These are phyloP conservation scores for Capillidium rhysosporum DNA, from an alignment of 371 early-diverging fungal species.

Conservation along the genomic window DNA sequence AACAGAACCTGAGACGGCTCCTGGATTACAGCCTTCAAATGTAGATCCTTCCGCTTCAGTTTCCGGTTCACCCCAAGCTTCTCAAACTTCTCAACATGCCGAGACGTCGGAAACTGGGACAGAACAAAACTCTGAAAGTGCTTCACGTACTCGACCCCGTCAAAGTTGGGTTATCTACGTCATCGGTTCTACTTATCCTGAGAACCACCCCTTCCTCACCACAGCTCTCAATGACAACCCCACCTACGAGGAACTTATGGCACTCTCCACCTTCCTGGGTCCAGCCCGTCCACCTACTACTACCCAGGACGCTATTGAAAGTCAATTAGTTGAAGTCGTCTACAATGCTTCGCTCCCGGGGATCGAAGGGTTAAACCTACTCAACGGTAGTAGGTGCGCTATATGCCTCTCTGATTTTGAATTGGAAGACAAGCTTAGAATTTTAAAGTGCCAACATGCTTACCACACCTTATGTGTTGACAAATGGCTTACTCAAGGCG, in stretches of 20 bases:
- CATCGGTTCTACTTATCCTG: conserved; percentile 11
- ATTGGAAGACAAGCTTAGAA: conserved; percentile 47
- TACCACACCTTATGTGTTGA: conserved; percentile 90
- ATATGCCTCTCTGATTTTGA: conserved; percentile 79
- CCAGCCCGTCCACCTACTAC: conserved; percentile 33
- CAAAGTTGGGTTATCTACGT: conserved; percentile 12
- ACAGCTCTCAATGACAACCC: conserved; percentile 9
- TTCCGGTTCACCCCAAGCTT: neutral
- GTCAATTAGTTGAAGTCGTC: conserved; percentile 17
- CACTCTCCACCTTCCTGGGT: conserved; percentile 27
- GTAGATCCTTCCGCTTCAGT: neutral
- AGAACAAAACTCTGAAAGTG: too few relatives aligned
- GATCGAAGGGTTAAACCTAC: conserved; percentile 10
- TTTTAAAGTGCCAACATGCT: conserved; percentile 70
- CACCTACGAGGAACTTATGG: conserved; percentile 33
- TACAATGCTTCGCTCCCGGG: conserved; percentile 15
- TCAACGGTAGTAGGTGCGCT: conserved; percentile 16
- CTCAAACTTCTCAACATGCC: neutral
- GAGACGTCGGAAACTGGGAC: neutral
- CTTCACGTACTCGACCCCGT: neutral
- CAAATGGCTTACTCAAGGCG: conserved; percentile 23
- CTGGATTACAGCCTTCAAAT: neutral
- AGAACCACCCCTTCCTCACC: conserved; percentile 10
- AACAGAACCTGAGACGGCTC: neutral
- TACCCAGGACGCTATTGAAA: conserved; percentile 21